phyloP scores from a whole-genome alignment of 83 land plant species.

The Picea mariana region DNA sequence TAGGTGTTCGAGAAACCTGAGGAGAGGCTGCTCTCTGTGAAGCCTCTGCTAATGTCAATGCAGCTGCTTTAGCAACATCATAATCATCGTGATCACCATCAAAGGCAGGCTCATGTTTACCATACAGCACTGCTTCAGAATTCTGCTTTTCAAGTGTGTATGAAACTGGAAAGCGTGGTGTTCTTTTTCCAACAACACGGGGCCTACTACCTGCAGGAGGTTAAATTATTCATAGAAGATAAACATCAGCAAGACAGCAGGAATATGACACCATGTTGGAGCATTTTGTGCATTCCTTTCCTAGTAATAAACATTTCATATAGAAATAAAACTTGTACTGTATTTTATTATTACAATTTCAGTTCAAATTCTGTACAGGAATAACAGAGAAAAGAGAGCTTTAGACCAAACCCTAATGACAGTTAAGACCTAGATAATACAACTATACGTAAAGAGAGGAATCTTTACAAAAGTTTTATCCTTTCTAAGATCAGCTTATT shows the following conservation, averaged over 20 bases:
- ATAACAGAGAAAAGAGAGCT: neutral
- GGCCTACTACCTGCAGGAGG: constrained; percentile 34
- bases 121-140: too few species aligned
- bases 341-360: neutral
- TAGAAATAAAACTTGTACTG: neutral
- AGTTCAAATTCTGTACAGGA: neutral
- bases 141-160: too few species aligned
- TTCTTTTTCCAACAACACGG: too few species aligned
- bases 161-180: too few species aligned
- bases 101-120: too few species aligned
- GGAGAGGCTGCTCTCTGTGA: too few species aligned
- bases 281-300: neutral
- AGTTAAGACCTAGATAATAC: neutral
- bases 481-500: too few species aligned
- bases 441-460: neutral
- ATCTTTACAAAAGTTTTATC: neutral
- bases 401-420: neutral
- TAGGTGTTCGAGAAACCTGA: too few species aligned
- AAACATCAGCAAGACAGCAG: neutral
- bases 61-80: too few species aligned
- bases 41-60: too few species aligned
- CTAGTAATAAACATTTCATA: neutral
- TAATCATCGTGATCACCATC: too few species aligned
- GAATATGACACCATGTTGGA: neutral
- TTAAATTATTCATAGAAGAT: neutral